A percentile compares a stretch with the other conserved stretches of the same genome.
phyloP scores from a whole-genome alignment of 441 rosid species.

The Populus hybrid region DNA sequence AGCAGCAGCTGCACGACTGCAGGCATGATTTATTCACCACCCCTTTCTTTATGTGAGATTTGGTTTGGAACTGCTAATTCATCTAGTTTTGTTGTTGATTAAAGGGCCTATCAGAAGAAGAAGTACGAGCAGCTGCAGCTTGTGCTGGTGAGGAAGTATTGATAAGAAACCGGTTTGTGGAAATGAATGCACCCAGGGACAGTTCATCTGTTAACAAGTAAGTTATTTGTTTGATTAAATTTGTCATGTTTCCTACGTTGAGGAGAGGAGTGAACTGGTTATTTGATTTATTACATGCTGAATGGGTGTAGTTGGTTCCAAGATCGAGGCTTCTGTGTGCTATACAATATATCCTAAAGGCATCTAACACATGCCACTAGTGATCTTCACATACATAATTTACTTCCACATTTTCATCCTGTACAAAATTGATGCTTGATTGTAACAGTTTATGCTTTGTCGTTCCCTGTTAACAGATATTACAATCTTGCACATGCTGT shows the following conservation, averaged over 20 bases:
- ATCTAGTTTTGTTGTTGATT: conserved; percentile 21
- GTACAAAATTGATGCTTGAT: not conserved
- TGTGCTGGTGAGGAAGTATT: conserved; percentile 99
- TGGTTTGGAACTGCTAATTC: conserved; percentile 26
- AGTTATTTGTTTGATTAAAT: conserved; percentile 26
- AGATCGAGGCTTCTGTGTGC: conserved; percentile 11
- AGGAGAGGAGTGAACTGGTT: not conserved
- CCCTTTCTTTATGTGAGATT: conserved; percentile 5
- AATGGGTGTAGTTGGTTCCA: conserved; percentile 3
- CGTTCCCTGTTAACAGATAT: conserved; percentile 51
- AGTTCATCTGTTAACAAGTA: conserved; percentile 95
- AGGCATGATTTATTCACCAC: conserved; percentile 45
- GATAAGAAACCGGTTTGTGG: conserved; percentile 91
- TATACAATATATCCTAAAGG: not conserved
- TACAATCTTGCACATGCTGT: conserved; percentile 99
- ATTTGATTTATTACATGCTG: conserved; percentile 2
- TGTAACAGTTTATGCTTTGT: not conserved
- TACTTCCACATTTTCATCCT: conserved; percentile 3
- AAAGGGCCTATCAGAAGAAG: conserved; percentile 99
- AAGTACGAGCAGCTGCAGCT: conserved; percentile 88
- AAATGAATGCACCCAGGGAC: conserved; percentile 98
- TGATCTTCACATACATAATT: conserved; percentile 1
- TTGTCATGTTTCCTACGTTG: conserved; percentile 4
- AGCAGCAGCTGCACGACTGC: conserved; percentile 86
- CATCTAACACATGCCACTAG: conserved; percentile 7